Percentiles rank a stretch among this genome's conserved stretches.
phyloP scores from a whole-genome alignment of 2,329 filamentous ascomycete genomes.

The Pyrenochaeta sp. region DNA sequence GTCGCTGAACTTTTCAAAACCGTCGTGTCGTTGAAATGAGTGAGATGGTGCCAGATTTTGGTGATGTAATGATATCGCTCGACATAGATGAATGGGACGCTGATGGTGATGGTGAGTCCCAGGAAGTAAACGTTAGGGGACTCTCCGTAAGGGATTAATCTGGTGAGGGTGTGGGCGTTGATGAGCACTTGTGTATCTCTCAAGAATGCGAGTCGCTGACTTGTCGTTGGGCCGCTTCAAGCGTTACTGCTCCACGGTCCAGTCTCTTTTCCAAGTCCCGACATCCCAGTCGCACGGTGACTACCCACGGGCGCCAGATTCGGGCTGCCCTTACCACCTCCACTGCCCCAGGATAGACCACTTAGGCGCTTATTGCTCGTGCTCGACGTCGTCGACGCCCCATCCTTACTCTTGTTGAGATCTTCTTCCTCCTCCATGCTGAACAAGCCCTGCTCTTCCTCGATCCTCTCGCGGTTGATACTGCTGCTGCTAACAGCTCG shows the following conservation, averaged over 20 bases:
- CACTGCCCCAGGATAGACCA: slow-evolving; percentile 49
- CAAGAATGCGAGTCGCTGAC: neutral
- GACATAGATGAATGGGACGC: neutral
- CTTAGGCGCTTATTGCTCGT: slow-evolving; percentile 49
- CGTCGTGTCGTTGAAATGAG: neutral
- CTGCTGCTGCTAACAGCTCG: slow-evolving; percentile 52
- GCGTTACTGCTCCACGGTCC: slow-evolving; percentile 32
- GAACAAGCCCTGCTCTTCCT: slow-evolving; percentile 54
- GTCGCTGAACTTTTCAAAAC: slow-evolving; percentile 16
- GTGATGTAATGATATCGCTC: neutral
- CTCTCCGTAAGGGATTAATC: neutral
- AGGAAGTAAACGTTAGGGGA: neutral
- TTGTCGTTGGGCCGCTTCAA: slow-evolving; percentile 2
- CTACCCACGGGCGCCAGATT: slow-evolving; percentile 45
- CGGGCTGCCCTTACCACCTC: slow-evolving; percentile 47
- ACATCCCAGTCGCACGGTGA: slow-evolving; percentile 32
- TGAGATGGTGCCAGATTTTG: slow-evolving; percentile 6
- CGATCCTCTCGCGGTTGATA: slow-evolving; percentile 51
- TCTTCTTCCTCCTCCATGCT: slow-evolving; percentile 54
- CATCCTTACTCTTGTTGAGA: slow-evolving; percentile 42
- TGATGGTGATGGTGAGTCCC: neutral
- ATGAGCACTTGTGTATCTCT: neutral
- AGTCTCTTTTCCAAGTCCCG: slow-evolving; percentile 29
- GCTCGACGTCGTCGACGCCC: slow-evolving; percentile 44
- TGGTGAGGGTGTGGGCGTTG: neutral